These are phyloP conservation scores for Abrus pulchellus DNA, from an alignment of 306 rosid genomes.

Conservation along the genomic window DNA sequence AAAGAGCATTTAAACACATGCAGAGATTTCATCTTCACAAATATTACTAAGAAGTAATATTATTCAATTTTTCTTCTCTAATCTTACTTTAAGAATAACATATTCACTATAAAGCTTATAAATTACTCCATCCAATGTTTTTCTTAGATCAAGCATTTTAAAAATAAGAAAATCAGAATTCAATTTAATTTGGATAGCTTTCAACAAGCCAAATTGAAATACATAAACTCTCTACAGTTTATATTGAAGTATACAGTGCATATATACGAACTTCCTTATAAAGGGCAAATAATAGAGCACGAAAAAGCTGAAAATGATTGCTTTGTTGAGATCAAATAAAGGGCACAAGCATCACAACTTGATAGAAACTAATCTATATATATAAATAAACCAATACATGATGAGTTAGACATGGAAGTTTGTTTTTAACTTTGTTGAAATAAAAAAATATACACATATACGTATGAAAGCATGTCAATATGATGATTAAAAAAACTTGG, in stretches of 20 bases:
- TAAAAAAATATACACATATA: neutral
- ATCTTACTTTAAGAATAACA: neutral
- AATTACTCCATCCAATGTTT: neutral
- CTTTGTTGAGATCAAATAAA: conserved; percentile 5
- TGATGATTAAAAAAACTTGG: conserved; percentile 4
- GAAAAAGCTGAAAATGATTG: neutral
- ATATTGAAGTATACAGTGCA: neutral
- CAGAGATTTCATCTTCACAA: neutral
- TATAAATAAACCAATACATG: neutral
- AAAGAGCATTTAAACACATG: too few relatives aligned
- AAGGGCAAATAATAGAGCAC: neutral
- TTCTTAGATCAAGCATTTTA: neutral
- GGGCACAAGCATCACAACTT: conserved; percentile 11
- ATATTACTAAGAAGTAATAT: neutral
- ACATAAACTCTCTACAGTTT: neutral
- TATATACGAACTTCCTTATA: too few relatives aligned
- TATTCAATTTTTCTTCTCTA: neutral
- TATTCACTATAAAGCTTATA: neutral
- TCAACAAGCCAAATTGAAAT: conserved; percentile 1
- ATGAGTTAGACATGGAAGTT: neutral
- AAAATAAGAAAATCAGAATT: neutral
- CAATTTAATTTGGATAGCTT: neutral
- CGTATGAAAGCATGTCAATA: neutral
- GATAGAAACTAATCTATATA: neutral
- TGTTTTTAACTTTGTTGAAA: neutral